These are phyloP conservation scores for Phytophthora litchii DNA, from an alignment of 352 stramenopile genomes.

Conservation along the genomic window DNA sequence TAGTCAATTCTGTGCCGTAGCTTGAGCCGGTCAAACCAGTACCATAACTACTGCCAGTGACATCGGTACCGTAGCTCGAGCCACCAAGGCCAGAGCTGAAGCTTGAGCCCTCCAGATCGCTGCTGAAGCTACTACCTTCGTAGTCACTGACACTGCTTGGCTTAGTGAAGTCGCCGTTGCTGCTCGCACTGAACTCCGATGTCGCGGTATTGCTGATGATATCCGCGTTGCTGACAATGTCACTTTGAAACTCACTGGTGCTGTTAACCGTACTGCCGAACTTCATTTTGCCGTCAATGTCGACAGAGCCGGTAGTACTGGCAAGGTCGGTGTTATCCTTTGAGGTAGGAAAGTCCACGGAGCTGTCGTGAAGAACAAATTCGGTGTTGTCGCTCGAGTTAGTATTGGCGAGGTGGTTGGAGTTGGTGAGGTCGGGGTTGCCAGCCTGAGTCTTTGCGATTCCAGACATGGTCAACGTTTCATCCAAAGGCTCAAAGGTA, in stretches of 20 bases:
- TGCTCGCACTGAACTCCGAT: slow-evolving; percentile 19
- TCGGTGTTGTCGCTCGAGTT: slow-evolving; percentile 38
- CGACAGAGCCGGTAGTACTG: slow-evolving; percentile 41
- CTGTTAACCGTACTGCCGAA: slow-evolving; percentile 31
- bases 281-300: slow-evolving; percentile 36
- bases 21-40: slow-evolving; percentile 21
- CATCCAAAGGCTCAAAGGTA: slow-evolving; percentile 39
- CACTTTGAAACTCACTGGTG: slow-evolving; percentile 8
- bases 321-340: slow-evolving; percentile 34
- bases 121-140: slow-evolving; percentile 35
- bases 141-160: slow-evolving; percentile 20
- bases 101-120: slow-evolving; percentile 35
- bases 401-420: slow-evolving; percentile 21
- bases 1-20: slow-evolving; percentile 22
- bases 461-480: slow-evolving; percentile 43
- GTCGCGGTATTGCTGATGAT: slow-evolving; percentile 10
- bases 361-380: slow-evolving; percentile 39
- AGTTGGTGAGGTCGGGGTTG: slow-evolving; percentile 9
- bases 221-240: slow-evolving; percentile 24
- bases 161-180: slow-evolving; percentile 25
- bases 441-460: slow-evolving; percentile 20
- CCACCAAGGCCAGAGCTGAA: slow-evolving; percentile 28
- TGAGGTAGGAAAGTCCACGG: slow-evolving; percentile 27
- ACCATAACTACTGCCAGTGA: slow-evolving; percentile 30
- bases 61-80: slow-evolving; percentile 35